Conservation (phyloP, 2,329 filamentous ascomycete species). For the Sporothrix globosa region DNA sequence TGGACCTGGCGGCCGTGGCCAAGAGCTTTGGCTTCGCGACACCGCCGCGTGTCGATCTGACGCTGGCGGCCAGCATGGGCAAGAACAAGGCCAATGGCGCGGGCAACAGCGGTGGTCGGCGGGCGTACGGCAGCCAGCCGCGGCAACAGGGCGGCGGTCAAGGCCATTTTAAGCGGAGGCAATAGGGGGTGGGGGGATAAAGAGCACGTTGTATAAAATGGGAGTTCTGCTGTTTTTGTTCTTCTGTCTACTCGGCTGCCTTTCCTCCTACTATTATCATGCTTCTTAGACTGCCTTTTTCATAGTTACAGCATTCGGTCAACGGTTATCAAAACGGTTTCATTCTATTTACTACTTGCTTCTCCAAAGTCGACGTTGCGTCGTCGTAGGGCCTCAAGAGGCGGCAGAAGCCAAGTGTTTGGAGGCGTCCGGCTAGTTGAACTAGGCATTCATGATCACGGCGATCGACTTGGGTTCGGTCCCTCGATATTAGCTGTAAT, state of each 20-base stretch:
- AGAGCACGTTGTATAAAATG: not conserved
- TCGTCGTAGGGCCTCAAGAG: conserved; percentile 8
- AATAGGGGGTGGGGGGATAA: not conserved
- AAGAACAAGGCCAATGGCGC: conserved; percentile 69
- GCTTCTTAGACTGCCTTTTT: not conserved
- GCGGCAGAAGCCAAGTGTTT: not conserved
- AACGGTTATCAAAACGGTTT: conserved; percentile 21
- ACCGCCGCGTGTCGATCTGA: conserved; percentile 78
- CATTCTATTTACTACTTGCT: not conserved
- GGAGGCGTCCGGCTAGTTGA: not conserved
- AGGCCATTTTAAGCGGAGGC: conserved; percentile 35
- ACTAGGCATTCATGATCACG: not conserved
- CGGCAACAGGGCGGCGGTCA: conserved; percentile 50
- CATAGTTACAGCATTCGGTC: conserved; percentile 10
- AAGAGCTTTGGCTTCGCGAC: conserved; percentile 80
- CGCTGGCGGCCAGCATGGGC: conserved; percentile 74
- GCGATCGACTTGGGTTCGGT: not conserved
- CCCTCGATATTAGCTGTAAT: too few species aligned
- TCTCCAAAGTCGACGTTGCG: not conserved
- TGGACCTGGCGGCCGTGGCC: conserved; percentile 81
- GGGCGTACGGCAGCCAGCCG: conserved; percentile 79
- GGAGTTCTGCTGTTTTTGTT: not conserved
- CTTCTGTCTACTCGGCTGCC: too few species aligned
- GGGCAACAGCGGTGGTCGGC: conserved; percentile 44
- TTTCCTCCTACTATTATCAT: not conserved